Evolutionary conservation across 2,329 filamentous ascomycete species (phyloP).

Genomic region (Penicillium sp.): DNA sequence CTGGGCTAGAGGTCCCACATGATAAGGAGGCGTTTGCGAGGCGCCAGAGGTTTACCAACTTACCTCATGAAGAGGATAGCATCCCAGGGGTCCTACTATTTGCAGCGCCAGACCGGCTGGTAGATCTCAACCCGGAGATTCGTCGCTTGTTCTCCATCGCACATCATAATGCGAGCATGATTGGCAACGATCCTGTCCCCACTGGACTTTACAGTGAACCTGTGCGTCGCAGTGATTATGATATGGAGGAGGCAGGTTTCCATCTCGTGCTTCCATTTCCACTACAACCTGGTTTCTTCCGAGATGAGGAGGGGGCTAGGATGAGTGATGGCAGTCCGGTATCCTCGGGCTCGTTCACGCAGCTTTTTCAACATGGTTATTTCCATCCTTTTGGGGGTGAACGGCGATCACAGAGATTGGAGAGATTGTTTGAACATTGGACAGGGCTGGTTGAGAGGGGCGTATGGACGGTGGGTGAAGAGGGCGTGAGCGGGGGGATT

Average conservation of each 20-base stretch:
- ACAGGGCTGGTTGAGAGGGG: slow-evolving; percentile 16
- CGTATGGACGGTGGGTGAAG: slow-evolving; percentile 18
- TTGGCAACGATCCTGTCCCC: background rate
- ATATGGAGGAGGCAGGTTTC: background rate
- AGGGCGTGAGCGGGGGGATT: slow-evolving; percentile 20
- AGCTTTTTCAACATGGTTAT: background rate
- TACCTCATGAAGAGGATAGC: background rate
- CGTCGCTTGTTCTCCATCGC: background rate
- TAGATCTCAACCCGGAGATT: background rate
- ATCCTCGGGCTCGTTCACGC: background rate
- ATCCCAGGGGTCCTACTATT: background rate
- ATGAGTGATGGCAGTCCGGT: background rate
- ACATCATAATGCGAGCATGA: background rate
- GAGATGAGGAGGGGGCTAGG: background rate
- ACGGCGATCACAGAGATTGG: slow-evolving; percentile 14
- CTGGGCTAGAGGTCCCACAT: background rate
- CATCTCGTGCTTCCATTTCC: background rate
- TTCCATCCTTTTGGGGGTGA: slow-evolving; percentile 12
- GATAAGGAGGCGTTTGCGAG: background rate
- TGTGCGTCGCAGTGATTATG: background rate
- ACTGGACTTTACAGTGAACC: background rate
- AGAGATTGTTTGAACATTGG: slow-evolving; percentile 19
- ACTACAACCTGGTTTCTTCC: background rate
- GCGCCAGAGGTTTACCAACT: background rate
- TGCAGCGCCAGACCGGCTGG: background rate